These are phyloP conservation scores for Globisporangium lucens DNA, from an alignment of 352 stramenopile genomes.

Conservation along the genomic window DNA sequence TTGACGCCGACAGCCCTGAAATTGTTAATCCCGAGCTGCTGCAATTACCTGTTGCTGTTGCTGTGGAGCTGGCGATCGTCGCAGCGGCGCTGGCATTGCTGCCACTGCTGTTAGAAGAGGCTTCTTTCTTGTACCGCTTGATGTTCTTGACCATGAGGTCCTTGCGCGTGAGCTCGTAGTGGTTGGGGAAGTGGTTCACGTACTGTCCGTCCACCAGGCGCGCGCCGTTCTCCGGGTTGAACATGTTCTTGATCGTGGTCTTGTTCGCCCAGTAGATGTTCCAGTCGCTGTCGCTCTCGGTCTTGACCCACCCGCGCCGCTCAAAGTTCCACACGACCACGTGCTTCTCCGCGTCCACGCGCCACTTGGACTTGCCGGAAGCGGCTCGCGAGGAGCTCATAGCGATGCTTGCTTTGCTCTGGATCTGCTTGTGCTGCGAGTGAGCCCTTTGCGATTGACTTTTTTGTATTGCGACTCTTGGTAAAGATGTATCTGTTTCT, in stretches of 20 bases:
- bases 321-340: constrained; percentile 84
- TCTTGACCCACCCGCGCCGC: constrained; percentile 80
- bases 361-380: constrained; percentile 50
- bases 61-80: not conserved
- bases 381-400: not conserved
- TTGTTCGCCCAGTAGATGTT: constrained; percentile 94
- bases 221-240: constrained; percentile 81
- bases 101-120: constrained; percentile 19
- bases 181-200: constrained; percentile 90
- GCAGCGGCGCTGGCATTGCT: constrained; percentile 1
- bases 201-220: constrained; percentile 68
- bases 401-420: not conserved
- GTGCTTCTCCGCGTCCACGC: constrained; percentile 73
- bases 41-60: not conserved
- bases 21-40: not conserved
- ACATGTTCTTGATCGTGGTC: constrained; percentile 82
- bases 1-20: not conserved
- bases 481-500: not conserved
- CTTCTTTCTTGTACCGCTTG: constrained; percentile 85
- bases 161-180: constrained; percentile 91
- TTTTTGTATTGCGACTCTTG: not conserved
- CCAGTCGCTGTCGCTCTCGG: constrained; percentile 85
- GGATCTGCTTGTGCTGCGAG: not conserved
- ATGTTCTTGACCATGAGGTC: constrained; percentile 95
- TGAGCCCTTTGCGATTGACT: not conserved